phyloP scores from a whole-genome alignment of 2,329 filamentous ascomycete species.

The Fusarium tupiense region DNA sequence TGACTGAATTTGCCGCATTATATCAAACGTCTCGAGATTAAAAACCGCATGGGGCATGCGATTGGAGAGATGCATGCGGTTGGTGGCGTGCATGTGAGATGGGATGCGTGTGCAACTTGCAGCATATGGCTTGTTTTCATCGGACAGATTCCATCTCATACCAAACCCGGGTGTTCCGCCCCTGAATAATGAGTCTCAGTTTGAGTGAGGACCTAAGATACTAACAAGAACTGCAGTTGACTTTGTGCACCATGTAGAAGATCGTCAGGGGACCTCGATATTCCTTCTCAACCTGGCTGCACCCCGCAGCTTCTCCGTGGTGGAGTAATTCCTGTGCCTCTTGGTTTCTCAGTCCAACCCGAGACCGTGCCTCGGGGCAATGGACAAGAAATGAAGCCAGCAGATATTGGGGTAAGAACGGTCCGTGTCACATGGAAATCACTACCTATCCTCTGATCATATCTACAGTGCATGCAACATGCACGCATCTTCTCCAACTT shows the following conservation, averaged over 20 bases:
- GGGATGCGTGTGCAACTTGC: constrained; percentile 26
- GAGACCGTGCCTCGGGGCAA: constrained; percentile 17
- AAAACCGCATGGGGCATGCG: constrained; percentile 36
- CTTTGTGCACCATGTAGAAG: background rate
- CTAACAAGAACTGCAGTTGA: background rate
- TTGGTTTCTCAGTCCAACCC: background rate
- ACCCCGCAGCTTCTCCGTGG: constrained; percentile 37
- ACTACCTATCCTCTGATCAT: background rate
- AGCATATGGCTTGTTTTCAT: constrained; percentile 11
- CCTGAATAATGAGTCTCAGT: background rate
- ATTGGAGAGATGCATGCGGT: constrained; percentile 24
- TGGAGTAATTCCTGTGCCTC: constrained; percentile 24
- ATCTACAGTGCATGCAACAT: constrained; percentile 4
- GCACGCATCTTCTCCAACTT: constrained; percentile 36
- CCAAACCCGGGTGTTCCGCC: background rate
- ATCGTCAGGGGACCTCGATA: constrained; percentile 27
- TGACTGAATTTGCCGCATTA: background rate
- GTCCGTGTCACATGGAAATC: constrained; percentile 18
- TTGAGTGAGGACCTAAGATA: background rate
- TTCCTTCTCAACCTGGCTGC: constrained; percentile 22
- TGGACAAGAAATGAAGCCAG: background rate
- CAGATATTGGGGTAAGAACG: constrained; percentile 11
- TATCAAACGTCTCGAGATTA: background rate
- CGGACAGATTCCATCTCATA: background rate
- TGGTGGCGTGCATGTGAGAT: constrained; percentile 16